Evolutionary conservation across 331 rosid species (phyloP), one percentile per base, ranked within the genome.

Genomic region (Acacia pycnantha): DNA sequence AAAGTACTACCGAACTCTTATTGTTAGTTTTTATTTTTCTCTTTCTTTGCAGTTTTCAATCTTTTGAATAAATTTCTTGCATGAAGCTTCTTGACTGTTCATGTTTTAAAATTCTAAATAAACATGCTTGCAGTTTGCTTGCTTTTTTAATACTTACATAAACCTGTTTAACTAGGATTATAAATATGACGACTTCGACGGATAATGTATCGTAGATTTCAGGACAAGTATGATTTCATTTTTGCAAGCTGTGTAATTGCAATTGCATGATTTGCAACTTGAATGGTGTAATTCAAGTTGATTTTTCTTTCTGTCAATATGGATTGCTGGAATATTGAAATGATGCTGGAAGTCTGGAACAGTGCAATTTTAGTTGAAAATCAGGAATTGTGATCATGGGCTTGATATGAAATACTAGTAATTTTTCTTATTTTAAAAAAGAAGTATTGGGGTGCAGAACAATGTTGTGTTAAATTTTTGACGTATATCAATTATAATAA

Each of bases 1-100:
- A 43, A 76, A 53, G 46, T 68, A 24, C 35, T 51, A 26, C 31
- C 66, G 10, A 76, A 31, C 80, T 67, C 11, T 24, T 53, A 68
- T 31, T 67, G 29, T 65, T 74, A 64, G 35, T 70, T 81, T 70
- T 44, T 59, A 61, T 54, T 58, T n/a, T 50, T 56, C 43, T 48
- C 54, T 46, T 22, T 64, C 35, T 48, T 72, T 40, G 11, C 54
- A 24, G 29, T 81, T 64, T 80, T 73, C 59, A 68, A 37, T 78
- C 44, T 67, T 31, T 58, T 14, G 9, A 8, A 24, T 27, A 70
- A 44, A 67, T 58, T 56, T 58, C 29, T 73, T 40, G 31, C 73
- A 61, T 6, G 5, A 62, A 62, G 53, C 74, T 61, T 73, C 53
- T 80, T 47, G 65, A 61, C 50, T 22, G 65, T 21, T 80, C 47